Base-by-base conservation (phyloP, 495 filamentous ascomycete genomes). In the Hypoxylon fuscum region DNA sequence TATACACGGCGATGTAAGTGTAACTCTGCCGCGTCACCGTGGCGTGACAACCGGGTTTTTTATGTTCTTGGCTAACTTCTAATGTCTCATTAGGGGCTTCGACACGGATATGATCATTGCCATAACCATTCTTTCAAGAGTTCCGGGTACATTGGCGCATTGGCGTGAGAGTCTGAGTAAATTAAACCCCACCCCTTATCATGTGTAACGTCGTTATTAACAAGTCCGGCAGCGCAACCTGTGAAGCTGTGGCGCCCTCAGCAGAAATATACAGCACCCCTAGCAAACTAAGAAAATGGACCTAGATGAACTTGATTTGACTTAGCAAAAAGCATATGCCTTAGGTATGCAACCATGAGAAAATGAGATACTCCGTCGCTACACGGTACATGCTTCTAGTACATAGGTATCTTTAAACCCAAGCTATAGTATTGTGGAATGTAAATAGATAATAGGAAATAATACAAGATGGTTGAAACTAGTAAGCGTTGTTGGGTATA, bases 1-100 rank as follows among this genome's bases (percentile, higher is more conserved):
- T 83, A n/a, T 87, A 84, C 43, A 81, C 78, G 5, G 78, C 74
- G 3, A 74, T 86, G 84, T 63, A 59, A 71, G 67, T 64, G 37
- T 23, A 21, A 49, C 60, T 43, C 17, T 31, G 12, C 2, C 43
- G n/a, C 22, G 23, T 18, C 22, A 21, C 2, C 3, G 27, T 31
- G 4, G 21, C 17, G 25, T 32, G 25, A 29, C 5, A 32, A 47
- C 44, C 12, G 18, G 25, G 32, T 35, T 35, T 15, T 8, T 6
- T 12, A 0, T 17, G n/a, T 42, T 22, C 31, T 38, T 60, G 22
- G 47, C 55, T 44, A 35, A 42, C 27, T 12, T 51, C 17, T 37
- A 7, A 27, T 12, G 23, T 34, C 11, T 35, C 18, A 32, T 23
- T 22, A 68, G 65, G 59, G 69, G 69, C 29, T 68, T 74, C 42